A percentile compares a stretch with the other conserved stretches of the same genome.
Conservation (phyloP, 140 eudicot genomes). For the Anethum foeniculum region DNA sequence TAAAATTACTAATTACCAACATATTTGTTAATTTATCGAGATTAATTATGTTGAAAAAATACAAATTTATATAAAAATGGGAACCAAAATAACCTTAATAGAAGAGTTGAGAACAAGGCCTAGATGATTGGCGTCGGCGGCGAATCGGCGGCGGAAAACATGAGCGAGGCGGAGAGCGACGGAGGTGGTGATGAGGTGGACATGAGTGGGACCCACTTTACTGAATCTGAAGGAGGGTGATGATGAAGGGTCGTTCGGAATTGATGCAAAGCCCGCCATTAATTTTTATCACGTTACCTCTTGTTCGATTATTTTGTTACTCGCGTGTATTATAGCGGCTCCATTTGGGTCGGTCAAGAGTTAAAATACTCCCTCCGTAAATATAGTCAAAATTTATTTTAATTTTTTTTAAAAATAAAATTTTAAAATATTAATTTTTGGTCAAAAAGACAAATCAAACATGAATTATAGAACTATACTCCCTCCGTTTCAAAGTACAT, state of each 20-base stretch:
- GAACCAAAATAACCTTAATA: constrained; percentile 23
- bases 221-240: constrained; percentile 28
- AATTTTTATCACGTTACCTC: not conserved
- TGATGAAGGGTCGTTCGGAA: constrained; percentile 12
- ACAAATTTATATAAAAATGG: not conserved
- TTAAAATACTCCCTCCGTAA: too few relatives aligned
- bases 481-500: too few relatives aligned
- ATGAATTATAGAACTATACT: too few relatives aligned
- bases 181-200: constrained; percentile 62
- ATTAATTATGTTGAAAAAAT: too few relatives aligned
- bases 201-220: constrained; percentile 29
- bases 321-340: too few relatives aligned
- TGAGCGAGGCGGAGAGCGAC: constrained; percentile 60
- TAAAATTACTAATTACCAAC: too few relatives aligned
- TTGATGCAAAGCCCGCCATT: constrained; percentile 34
- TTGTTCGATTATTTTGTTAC: too few relatives aligned
- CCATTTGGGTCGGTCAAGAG: too few relatives aligned
- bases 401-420: too few relatives aligned
- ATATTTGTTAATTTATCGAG: not conserved
- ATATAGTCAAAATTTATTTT: too few relatives aligned
- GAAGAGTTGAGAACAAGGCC: constrained; percentile 38
- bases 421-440: too few relatives aligned
- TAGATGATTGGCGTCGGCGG: constrained; percentile 28
- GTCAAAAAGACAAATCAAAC: too few relatives aligned
- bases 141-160: constrained; percentile 47